These are phyloP conservation scores for Toxicodendron radicans DNA, from an alignment of 345 rosid genomes.

Conservation along the genomic window DNA sequence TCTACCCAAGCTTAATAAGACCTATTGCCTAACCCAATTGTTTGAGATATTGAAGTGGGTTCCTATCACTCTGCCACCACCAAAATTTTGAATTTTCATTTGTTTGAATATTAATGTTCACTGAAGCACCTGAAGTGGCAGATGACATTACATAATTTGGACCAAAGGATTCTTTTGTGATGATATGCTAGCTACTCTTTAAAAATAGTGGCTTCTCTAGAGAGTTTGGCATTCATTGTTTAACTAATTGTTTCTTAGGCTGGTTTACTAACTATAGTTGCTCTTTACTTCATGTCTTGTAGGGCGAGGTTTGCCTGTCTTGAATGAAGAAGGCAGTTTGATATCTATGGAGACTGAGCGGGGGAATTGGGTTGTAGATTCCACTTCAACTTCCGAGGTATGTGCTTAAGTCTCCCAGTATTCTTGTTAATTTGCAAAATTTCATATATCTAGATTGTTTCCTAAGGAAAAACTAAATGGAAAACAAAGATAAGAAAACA, in stretches of 20 bases:
- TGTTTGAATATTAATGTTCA: neutral
- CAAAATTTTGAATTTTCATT: neutral
- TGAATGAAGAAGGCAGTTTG: constrained; percentile 85
- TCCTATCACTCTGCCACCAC: too few species aligned
- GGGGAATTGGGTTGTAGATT: constrained; percentile 58
- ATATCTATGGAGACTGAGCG: constrained; percentile 51
- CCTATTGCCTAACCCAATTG: too few species aligned
- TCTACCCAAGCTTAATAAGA: too few species aligned
- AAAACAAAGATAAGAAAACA: neutral
- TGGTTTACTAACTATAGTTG: neutral
- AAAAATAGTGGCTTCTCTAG: neutral
- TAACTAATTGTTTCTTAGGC: neutral
- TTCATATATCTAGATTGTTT: neutral
- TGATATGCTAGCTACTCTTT: neutral
- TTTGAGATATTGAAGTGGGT: too few species aligned
- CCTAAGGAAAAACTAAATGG: neutral
- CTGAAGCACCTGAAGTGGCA: neutral
- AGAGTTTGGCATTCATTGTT: constrained; percentile 18
- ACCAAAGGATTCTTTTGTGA: neutral
- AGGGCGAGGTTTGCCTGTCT: constrained; percentile 83
- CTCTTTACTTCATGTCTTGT: constrained; percentile 8
- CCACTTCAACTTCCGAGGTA: constrained; percentile 68
- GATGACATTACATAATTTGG: neutral
- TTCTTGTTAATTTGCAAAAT: neutral
- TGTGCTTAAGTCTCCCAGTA: neutral